Base-by-base conservation (phyloP, 768 basidiomycete species). In the Leccinum subgranulosum region DNA sequence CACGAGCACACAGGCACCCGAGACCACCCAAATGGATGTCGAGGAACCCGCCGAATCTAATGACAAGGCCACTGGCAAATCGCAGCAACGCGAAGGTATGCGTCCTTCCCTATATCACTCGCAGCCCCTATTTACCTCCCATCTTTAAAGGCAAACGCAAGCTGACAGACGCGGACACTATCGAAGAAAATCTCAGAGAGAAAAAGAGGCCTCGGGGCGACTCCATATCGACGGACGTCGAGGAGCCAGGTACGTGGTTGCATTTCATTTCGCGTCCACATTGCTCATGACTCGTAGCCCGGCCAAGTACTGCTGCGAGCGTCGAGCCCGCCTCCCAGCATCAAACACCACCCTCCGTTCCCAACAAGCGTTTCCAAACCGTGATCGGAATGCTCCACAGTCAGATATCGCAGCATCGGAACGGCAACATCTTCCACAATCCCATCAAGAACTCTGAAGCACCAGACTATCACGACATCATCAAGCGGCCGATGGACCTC, bases 401-500 rank as follows among this genome's bases (percentile, higher is more conserved):
- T 14, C 85, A 87, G 59, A 93, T 96, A 58, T 86, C 87, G 2
- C 84, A 87, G 65, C 92, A 94, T 68, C 84, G 90, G 36, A 90
- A 90, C 63, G 94, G 92, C 51, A 92, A 87, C 60, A 90, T 96
- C 54, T 96, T 96, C 67, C 88, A 90, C 65, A 88, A 90, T 63
- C 94, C 94, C 23, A 93, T 98, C 72, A 92, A 88, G 68, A 81
- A 82, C 57, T 83, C 84, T 21, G 94, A 96, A 61, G 95, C 95
- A 7, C 87, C 94, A 0, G 93, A 93, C 67, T 98, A 98, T 69
- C 85, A 86, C 57, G 90, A 94, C 51, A 90, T 96, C 57, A 91
- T 98, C 57, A 92, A 90, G 66, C 83, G 88, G n/a, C 93, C 96
- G 3, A 95, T 95, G 84, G 94, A 98, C 71, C 80, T 98, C 55